Base-by-base conservation (phyloP, 208 protist species). In the Crithidia bombi region DNA sequence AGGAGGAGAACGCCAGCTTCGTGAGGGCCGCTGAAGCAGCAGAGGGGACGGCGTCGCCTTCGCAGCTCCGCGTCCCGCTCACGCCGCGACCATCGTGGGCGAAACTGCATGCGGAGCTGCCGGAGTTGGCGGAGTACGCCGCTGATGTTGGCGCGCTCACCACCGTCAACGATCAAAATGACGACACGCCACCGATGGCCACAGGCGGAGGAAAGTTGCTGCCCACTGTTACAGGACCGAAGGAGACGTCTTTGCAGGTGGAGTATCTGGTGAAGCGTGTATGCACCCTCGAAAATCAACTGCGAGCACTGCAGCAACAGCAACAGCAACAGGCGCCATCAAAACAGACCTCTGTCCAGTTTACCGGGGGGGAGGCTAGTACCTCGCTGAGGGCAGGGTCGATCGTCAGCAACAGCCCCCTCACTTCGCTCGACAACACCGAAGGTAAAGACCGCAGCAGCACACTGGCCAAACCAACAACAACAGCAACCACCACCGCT, bases 31-130 rank as follows among this genome's bases (percentile, higher is more conserved):
- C 64, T 12, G 36, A n/a, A 0, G 52, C 33, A 1, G 30, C 57
- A 4, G 38, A 49, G 10, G 47, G 41, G 23, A 25, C 51, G 3
- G 19, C 61, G 47, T 1, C 61, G 15, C 9, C 58, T 0, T 10
- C 25, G 0, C 0, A 10, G 55, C 9, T 28, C 32, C 49, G 14
- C 5, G 50, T 55, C 28, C 39, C 87, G 47, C 75, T 93, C 3
- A 95, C 90, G 21, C 90, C 90, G 46, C 85, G 90, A 10, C 90
- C 90, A 28, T 68, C 90, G 46, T 95, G 90, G 87, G 25, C 43
- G 17, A 65, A 69, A 14, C 17, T 92, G 39, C 51, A 87, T 35
- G 63, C 44, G 7, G 47, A 44, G 38, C 65, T 91, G 25, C 83
- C 81, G 5, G 83, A 85, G 25, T 56, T 91, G 12, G 38, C 17